Conservation (phyloP, 1,284 basidiomycete genomes). For the Ceratobasidium sp. region DNA sequence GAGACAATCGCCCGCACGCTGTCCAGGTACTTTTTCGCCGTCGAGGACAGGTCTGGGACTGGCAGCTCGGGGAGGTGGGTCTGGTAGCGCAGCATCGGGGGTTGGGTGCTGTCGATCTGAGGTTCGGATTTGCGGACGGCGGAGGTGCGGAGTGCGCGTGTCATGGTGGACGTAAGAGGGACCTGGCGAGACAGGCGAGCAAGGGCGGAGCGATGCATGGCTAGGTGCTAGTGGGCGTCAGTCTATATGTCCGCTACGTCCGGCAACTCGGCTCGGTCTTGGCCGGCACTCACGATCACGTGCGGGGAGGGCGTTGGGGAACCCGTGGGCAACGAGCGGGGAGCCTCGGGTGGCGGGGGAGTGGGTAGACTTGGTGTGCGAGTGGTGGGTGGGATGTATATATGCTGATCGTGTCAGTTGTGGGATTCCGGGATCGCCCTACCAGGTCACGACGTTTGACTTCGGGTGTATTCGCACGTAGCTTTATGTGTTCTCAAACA, state of each 20-base stretch:
- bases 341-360: background rate
- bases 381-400: background rate
- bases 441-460: background rate
- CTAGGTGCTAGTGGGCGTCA: background rate
- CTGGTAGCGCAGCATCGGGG: conserved; percentile 80
- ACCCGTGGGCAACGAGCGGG: conserved; percentile 9
- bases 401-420: background rate
- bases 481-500: too few relatives aligned
- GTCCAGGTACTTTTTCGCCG: conserved; percentile 85
- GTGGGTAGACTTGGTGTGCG: background rate
- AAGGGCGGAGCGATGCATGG: conserved; percentile 16
- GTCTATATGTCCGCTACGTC: conserved; percentile 18
- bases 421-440: conserved; percentile 26
- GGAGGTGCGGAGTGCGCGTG: conserved; percentile 18
- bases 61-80: conserved; percentile 81
- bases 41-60: conserved; percentile 81
- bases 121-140: conserved; percentile 47
- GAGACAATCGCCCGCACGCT: conserved; percentile 78
- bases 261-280: conserved; percentile 10
- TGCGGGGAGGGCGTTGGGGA: conserved; percentile 16
- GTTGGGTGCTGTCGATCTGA: conserved; percentile 49
- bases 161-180: conserved; percentile 6
- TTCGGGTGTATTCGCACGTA: background rate
- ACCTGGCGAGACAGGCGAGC: conserved; percentile 18
- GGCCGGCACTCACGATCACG: conserved; percentile 34